phyloP scores from a whole-genome alignment of 352 stramenopile species.

The Phytophthora capsici region DNA sequence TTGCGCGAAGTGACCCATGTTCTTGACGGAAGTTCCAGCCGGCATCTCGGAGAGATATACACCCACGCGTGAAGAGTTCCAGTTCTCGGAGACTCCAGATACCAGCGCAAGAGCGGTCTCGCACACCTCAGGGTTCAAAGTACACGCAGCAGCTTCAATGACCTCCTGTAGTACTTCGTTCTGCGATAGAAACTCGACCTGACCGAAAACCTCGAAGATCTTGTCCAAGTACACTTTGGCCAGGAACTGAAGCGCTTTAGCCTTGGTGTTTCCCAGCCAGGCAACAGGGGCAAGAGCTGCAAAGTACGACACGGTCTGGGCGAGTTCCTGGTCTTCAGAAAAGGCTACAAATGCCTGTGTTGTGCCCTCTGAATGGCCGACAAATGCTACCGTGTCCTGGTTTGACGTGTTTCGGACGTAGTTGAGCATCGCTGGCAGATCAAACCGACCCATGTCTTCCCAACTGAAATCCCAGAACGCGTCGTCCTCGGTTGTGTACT shows the following conservation, averaged over 20 bases:
- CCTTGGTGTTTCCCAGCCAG: constrained; percentile 37
- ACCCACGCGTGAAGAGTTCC: constrained; percentile 51
- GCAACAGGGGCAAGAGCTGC: constrained; percentile 52
- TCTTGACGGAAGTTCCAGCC: constrained; percentile 63
- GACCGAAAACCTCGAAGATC: constrained; percentile 40
- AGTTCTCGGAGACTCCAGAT: constrained; percentile 43
- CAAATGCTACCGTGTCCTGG: constrained; percentile 45
- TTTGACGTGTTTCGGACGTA: constrained; percentile 39
- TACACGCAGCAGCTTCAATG: constrained; percentile 39
- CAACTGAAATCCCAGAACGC: constrained; percentile 65
- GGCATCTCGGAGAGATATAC: constrained; percentile 64
- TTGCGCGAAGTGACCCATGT: constrained; percentile 57
- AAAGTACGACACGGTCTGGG: constrained; percentile 56
- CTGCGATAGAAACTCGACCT: constrained; percentile 46
- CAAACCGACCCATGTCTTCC: constrained; percentile 60
- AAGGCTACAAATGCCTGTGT: constrained; percentile 63
- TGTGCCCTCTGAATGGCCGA: constrained; percentile 60
- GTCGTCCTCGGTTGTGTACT: constrained; percentile 42
- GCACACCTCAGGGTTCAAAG: constrained; percentile 40
- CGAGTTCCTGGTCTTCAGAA: constrained; percentile 53
- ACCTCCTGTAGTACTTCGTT: constrained; percentile 45
- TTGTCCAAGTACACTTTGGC: constrained; percentile 49
- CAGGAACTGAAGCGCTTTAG: constrained; percentile 35
- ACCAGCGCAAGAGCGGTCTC: constrained; percentile 42
- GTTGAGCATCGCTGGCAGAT: constrained; percentile 56